Percentiles rank a stretch among this genome's conserved stretches.
These are phyloP conservation scores for Trifolium repens DNA, from an alignment of 306 rosid genomes.

Conservation along the genomic window DNA sequence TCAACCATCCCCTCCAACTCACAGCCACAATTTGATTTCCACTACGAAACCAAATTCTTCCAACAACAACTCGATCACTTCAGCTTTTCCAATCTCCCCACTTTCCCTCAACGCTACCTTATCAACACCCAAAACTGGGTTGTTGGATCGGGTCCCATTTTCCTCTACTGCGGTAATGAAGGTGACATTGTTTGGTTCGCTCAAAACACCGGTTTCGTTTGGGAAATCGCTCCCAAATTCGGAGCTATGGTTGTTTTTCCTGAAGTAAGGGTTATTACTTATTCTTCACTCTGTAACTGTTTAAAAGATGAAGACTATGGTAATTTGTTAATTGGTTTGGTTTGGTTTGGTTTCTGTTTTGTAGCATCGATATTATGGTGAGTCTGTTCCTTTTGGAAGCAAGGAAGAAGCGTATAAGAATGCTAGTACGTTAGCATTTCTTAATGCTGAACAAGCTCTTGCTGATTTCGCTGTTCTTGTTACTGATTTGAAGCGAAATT, in stretches of 20 bases:
- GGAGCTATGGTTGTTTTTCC: constrained; percentile 88
- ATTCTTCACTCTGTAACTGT: neutral
- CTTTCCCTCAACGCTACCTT: constrained; percentile 77
- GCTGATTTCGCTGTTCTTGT: constrained; percentile 76
- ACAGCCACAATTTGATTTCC: constrained; percentile 5
- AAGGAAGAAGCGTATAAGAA: constrained; percentile 71
- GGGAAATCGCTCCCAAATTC: constrained; percentile 83
- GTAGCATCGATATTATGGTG: constrained; percentile 87
- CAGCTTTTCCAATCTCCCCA: constrained; percentile 64
- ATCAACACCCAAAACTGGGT: constrained; percentile 74
- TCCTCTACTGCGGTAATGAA: constrained; percentile 92
- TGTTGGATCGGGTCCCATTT: constrained; percentile 69
- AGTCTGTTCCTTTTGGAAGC: constrained; percentile 74
- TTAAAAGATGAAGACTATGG: neutral
- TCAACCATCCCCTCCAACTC: neutral
- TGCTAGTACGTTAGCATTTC: constrained; percentile 64
- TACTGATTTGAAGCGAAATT: constrained; percentile 62
- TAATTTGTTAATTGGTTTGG: neutral
- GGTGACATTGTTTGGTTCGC: constrained; percentile 94
- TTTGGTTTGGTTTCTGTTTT: neutral
- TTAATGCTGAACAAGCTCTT: constrained; percentile 78
- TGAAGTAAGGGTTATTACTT: constrained; percentile 50
- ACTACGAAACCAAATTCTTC: constrained; percentile 68
- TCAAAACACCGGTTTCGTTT: constrained; percentile 74
- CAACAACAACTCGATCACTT: constrained; percentile 84